Percentiles rank a stretch among this genome's conserved stretches.
Conservation (phyloP, 805 yeast species). For the Ogataea wickerhamii region DNA sequence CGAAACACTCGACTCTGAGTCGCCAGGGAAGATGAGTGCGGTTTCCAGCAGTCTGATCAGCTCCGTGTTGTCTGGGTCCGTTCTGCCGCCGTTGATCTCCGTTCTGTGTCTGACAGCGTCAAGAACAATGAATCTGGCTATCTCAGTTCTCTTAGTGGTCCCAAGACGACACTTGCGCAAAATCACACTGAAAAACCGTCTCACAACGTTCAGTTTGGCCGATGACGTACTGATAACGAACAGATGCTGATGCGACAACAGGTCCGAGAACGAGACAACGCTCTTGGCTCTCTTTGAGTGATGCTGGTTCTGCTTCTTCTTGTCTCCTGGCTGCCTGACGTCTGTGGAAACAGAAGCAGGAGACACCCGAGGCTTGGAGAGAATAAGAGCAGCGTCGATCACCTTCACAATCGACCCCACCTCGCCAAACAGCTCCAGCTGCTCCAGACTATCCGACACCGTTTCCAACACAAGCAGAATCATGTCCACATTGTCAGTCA, state of each 20-base stretch:
- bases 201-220: conserved; percentile 33
- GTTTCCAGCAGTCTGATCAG: conserved; percentile 50
- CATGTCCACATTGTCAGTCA: conserved; percentile 30
- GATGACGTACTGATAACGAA: conserved; percentile 44
- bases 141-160: conserved; percentile 57
- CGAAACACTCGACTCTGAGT: conserved; percentile 47
- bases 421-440: conserved; percentile 38
- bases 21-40: conserved; percentile 67
- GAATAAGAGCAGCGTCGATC: conserved; percentile 51
- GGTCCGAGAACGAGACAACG: conserved; percentile 59
- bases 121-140: conserved; percentile 44
- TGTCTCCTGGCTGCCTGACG: conserved; percentile 3
- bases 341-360: conserved; percentile 17
- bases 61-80: conserved; percentile 22
- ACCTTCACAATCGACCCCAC: conserved; percentile 50
- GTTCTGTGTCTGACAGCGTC: conserved; percentile 33
- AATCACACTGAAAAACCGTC: conserved; percentile 47
- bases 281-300: conserved; percentile 35
- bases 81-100: conserved; percentile 27
- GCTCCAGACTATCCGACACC: conserved; percentile 23
- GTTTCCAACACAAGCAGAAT: conserved; percentile 31
- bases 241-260: conserved; percentile 60
- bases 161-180: conserved; percentile 51
- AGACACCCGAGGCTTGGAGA: conserved; percentile 39
- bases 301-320: conserved; percentile 10